Percentiles rank a stretch among this genome's conserved stretches.
These are phyloP conservation scores for Cymbidium sinense DNA, from an alignment of 106 monocot genomes.

Conservation along the genomic window DNA sequence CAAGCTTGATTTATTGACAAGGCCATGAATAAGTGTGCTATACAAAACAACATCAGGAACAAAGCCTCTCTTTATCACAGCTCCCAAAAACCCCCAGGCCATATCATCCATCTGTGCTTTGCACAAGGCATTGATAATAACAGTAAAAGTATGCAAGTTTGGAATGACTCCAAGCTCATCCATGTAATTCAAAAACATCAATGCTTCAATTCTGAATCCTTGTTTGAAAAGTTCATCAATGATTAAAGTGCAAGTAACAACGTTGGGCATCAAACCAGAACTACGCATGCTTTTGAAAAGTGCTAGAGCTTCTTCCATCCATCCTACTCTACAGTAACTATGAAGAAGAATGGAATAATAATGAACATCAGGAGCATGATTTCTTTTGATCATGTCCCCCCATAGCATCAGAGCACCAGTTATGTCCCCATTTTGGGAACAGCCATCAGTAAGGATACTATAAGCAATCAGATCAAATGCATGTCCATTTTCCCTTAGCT, in stretches of 20 bases:
- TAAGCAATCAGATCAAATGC: conserved; percentile 9
- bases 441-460: conserved; percentile 15
- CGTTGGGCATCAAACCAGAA: conserved; percentile 8
- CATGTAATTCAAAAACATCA: background rate
- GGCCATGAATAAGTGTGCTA: conserved; percentile 5
- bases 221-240: conserved; percentile 9
- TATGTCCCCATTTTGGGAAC: conserved; percentile 5
- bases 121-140: conserved; percentile 12
- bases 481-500: background rate
- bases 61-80: conserved; percentile 13
- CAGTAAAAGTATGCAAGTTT: conserved; percentile 6
- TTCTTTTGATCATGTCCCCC: conserved; percentile 8
- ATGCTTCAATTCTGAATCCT: background rate
- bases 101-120: background rate
- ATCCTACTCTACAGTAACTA: conserved; percentile 6
- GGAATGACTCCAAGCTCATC: conserved; percentile 1
- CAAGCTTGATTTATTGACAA: conserved; percentile 1
- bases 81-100: conserved; percentile 14
- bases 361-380: conserved; percentile 10
- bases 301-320: background rate
- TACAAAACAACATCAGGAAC: conserved; percentile 17
- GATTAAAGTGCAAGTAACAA: conserved; percentile 22
- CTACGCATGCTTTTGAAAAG: conserved; percentile 5
- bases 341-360: conserved; percentile 4
- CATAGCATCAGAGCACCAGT: conserved; percentile 4